phyloP scores from a whole-genome alignment of 305 asterid genomes.

The Coffea humblotiana region DNA sequence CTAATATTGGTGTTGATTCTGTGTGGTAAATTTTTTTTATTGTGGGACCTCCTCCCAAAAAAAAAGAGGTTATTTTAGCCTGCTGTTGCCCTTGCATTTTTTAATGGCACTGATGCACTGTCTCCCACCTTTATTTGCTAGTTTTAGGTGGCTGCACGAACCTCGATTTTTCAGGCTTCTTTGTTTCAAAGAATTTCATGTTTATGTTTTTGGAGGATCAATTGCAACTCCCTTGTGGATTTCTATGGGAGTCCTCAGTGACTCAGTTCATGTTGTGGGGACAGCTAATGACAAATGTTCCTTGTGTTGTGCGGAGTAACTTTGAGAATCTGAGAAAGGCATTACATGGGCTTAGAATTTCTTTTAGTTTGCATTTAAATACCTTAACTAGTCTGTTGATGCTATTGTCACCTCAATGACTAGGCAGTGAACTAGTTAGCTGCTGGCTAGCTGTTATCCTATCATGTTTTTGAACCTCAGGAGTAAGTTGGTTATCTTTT shows the following conservation, averaged over 20 bases:
- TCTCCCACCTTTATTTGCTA: not conserved
- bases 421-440: not conserved
- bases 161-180: not conserved
- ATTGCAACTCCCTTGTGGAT: too few relatives aligned
- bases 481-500: not conserved
- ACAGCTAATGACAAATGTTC: too few relatives aligned
- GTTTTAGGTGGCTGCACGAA: not conserved
- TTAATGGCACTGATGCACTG: too few relatives aligned
- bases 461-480: not conserved
- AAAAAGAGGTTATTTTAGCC: not conserved
- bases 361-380: not conserved
- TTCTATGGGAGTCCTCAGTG: too few relatives aligned
- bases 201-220: too few relatives aligned
- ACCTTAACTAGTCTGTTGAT: not conserved
- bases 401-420: not conserved
- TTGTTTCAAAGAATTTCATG: not conserved
- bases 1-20: conserved; percentile 15
- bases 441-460: not conserved
- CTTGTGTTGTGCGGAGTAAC: too few relatives aligned
- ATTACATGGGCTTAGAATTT: not conserved
- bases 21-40: not conserved
- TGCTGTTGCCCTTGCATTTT: not conserved
- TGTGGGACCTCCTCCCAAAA: not conserved
- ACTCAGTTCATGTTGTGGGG: too few relatives aligned
- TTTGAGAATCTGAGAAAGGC: too few relatives aligned